Percentiles rank a stretch among this genome's conserved stretches.
Conservation (phyloP, 108 stramenopile genomes). For the Conticribra weissflogii region DNA sequence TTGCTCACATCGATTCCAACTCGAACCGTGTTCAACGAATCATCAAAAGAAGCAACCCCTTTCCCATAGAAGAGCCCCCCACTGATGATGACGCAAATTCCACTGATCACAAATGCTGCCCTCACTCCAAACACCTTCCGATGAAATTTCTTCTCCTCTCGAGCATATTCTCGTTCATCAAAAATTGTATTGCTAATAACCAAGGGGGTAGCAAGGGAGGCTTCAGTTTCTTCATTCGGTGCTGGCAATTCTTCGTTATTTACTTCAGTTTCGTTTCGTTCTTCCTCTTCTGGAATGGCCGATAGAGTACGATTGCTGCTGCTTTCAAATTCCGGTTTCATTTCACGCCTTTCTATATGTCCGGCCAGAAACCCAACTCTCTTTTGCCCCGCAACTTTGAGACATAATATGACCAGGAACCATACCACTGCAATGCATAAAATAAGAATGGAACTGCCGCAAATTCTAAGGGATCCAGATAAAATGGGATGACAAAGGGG, state of each 20-base stretch:
- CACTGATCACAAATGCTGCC: constrained; percentile 1
- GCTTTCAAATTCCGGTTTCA: background rate
- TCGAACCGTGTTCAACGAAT: constrained; percentile 14
- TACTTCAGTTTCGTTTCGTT: background rate
- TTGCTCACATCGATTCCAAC: constrained; percentile 6
- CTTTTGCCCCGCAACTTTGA: constrained; percentile 18
- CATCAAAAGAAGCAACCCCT: constrained; percentile 12
- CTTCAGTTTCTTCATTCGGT: constrained; percentile 1
- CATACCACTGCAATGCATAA: constrained; percentile 13
- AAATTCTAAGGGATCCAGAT: background rate
- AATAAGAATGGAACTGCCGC: constrained; percentile 11
- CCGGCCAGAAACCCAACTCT: constrained; percentile 32
- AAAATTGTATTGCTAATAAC: constrained; percentile 11
- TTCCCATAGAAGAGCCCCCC: constrained; percentile 26
- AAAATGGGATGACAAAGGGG: no score
- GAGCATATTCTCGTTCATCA: background rate
- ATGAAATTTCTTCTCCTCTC: constrained; percentile 15
- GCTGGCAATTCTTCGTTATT: background rate
- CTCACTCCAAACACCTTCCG: constrained; percentile 9
- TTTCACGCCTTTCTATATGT: constrained; percentile 5
- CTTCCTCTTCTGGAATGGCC: background rate
- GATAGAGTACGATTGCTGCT: background rate
- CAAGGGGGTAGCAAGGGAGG: constrained; percentile 10
- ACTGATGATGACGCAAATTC: constrained; percentile 4
- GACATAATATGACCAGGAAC: constrained; percentile 13